Conservation (phyloP, 768 basidiomycete genomes). For the Asterophora parasitica region DNA sequence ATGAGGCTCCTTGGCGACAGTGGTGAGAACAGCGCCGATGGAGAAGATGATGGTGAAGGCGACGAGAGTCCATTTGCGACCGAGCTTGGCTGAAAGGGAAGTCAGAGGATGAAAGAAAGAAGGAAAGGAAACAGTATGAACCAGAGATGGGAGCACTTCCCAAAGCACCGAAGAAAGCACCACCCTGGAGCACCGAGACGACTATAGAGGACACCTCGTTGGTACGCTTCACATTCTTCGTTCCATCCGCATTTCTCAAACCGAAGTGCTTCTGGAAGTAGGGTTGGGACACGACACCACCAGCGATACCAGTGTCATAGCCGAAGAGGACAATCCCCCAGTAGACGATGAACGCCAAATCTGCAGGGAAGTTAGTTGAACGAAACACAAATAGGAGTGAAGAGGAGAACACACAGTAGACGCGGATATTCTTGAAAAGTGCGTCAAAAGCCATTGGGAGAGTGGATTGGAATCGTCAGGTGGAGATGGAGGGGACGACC, state of each 20-base stretch:
- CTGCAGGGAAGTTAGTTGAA: constrained; percentile 26
- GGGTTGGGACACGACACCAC: constrained; percentile 51
- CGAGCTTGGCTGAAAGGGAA: constrained; percentile 46
- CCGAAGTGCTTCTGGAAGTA: constrained; percentile 66
- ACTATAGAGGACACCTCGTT: constrained; percentile 74
- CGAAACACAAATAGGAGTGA: background rate
- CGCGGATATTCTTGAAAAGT: constrained; percentile 53
- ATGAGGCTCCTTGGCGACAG: constrained; percentile 47
- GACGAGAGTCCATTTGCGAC: constrained; percentile 61
- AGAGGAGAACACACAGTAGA: constrained; percentile 47
- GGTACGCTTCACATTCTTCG: constrained; percentile 27
- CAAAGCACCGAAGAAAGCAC: constrained; percentile 85
- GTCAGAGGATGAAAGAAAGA: background rate
- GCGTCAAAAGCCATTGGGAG: background rate
- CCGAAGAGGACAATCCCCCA: constrained; percentile 83
- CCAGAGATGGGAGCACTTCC: constrained; percentile 67
- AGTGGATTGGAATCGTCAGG: too few species aligned
- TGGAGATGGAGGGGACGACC: background rate
- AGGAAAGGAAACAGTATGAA: constrained; percentile 25
- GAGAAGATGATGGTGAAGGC: constrained; percentile 58
- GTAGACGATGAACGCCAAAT: constrained; percentile 69
- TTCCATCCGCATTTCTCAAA: constrained; percentile 41
- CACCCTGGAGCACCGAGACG: constrained; percentile 83
- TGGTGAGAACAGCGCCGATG: constrained; percentile 72
- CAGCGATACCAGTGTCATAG: constrained; percentile 55